Conservation (phyloP, 2,329 filamentous ascomycete species). For the Pyrenophora teres region DNA sequence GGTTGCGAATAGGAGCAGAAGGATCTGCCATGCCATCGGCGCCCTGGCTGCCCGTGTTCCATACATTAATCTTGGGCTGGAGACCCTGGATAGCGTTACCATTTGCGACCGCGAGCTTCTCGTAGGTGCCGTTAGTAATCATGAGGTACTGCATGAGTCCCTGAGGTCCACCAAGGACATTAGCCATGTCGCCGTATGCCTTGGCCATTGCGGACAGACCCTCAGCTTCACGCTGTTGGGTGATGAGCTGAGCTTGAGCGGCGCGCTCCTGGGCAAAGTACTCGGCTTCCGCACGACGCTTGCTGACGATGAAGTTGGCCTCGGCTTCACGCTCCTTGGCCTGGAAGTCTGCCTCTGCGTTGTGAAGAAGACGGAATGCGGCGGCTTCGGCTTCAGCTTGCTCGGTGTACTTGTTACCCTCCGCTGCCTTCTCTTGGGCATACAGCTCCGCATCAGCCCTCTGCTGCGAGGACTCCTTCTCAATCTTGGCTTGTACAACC, state of each 20-base stretch:
- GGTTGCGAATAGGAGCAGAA: conserved; percentile 71
- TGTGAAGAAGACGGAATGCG: conserved; percentile 47
- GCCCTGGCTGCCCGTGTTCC: conserved; percentile 73
- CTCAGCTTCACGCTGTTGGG: conserved; percentile 74
- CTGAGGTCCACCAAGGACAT: conserved; percentile 76
- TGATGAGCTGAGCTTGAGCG: conserved; percentile 64
- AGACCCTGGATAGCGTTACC: conserved; percentile 74
- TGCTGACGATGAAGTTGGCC: conserved; percentile 56
- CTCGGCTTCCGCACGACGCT: conserved; percentile 47
- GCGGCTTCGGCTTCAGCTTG: conserved; percentile 64
- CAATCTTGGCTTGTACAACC: conserved; percentile 76
- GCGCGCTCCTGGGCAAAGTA: conserved; percentile 54
- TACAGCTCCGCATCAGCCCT: conserved; percentile 63
- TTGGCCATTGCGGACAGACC: conserved; percentile 77
- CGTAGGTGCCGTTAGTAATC: conserved; percentile 81
- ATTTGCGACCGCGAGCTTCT: conserved; percentile 78
- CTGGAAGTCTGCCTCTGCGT: conserved; percentile 52
- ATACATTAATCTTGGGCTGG: conserved; percentile 87
- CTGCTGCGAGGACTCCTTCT: conserved; percentile 70
- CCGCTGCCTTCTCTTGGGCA: conserved; percentile 57
- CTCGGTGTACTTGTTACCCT: conserved; percentile 62
- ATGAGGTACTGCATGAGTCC: conserved; percentile 84
- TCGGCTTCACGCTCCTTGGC: conserved; percentile 52
- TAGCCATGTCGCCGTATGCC: conserved; percentile 73
- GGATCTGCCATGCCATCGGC: conserved; percentile 56